Base-by-base conservation (phyloP, 208 protist species). In the Crithidia thermophila region DNA sequence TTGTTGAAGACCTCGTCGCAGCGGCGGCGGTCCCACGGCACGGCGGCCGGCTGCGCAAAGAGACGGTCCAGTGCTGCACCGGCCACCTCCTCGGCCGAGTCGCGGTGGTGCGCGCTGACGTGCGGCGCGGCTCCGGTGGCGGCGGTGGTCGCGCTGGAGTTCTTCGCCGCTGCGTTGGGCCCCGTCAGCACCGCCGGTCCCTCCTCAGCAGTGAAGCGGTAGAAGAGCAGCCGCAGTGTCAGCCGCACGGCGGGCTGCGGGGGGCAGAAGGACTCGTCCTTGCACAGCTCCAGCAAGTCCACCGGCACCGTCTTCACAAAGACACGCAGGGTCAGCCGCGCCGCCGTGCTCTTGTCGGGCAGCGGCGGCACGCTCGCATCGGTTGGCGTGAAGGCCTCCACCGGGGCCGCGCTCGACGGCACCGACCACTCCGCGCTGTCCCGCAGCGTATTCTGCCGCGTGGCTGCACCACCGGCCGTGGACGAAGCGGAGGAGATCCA, bases 261-360 rank as follows among this genome's bases (percentile, higher is more conserved):
- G 3, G 82, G 84, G 30, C 55, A 72, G 43, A 81, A 82, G 14
- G 55, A 68, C 36, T 73, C 52, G 30, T 72, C 75, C 40, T 77
- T 67, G 47, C 51, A 78, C 34, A 75, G 60, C 36, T 68, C 36
- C 45, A 85, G 68, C 14, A 94, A 46, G 11, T 87, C 77, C 25
- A 53, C 55, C 0, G 88, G 75, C 2, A 84, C 77, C 34, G 88
- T 89, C 36, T 84, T 87, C 10, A 91, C 67, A 66, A 91, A 87
- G 27, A 87, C 59, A 13, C 76, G 84, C 56, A 94, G 49, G 16
- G n/a, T 33, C 45, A 82, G 42, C 2, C 67, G 60, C 14, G 40
- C 50, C 40, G 39, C 18, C 25, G 57, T 9, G 11, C 23, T 7
- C 39, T 28, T 18, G 20, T 55, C 52, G 9, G 64, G 16, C 40